A percentile compares a stretch with the other conserved stretches of the same genome.
Conservation (phyloP, 1,139 yeast species). For the Blastobotrys aristatus region DNA sequence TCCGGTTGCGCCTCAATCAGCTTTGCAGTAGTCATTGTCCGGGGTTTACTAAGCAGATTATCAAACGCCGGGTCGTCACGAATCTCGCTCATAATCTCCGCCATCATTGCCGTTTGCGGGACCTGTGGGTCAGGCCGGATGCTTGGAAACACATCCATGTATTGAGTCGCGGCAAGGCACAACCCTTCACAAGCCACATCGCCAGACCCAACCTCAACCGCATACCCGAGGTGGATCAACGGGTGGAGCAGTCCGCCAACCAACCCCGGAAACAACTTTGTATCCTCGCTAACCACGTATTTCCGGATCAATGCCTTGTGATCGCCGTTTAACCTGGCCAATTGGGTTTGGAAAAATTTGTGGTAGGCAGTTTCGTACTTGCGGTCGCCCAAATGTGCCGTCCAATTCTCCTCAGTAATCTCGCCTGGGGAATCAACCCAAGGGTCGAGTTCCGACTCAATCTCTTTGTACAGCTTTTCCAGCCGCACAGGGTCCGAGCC, state of each 20-base stretch:
- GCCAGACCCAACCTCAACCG: constrained; percentile 30
- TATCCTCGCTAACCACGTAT: constrained; percentile 11
- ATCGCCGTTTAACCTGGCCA: constrained; percentile 27
- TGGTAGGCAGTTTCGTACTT: constrained; percentile 31
- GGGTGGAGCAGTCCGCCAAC: constrained; percentile 31
- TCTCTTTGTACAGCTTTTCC: constrained; percentile 25
- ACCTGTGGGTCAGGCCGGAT: not conserved
- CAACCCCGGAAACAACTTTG: constrained; percentile 23
- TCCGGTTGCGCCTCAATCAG: constrained; percentile 14
- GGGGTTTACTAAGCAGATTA: constrained; percentile 7
- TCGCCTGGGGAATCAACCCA: constrained; percentile 33
- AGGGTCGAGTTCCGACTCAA: constrained; percentile 18
- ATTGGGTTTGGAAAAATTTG: constrained; percentile 31
- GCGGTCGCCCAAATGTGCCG: constrained; percentile 26
- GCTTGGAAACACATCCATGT: not conserved
- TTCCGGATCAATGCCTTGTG: constrained; percentile 27
- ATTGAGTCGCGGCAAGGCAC: constrained; percentile 19
- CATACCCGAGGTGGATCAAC: constrained; percentile 35
- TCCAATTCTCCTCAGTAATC: constrained; percentile 33
- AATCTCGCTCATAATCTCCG: constrained; percentile 20
- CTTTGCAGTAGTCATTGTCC: not conserved
- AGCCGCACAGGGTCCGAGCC: constrained; percentile 26
- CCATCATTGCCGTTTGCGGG: constrained; percentile 14
- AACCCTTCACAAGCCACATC: constrained; percentile 33
- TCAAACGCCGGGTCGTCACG: constrained; percentile 22